phyloP scores from a whole-genome alignment of 169 alveolate genomes.

The Cryptosporidium parvum region DNA sequence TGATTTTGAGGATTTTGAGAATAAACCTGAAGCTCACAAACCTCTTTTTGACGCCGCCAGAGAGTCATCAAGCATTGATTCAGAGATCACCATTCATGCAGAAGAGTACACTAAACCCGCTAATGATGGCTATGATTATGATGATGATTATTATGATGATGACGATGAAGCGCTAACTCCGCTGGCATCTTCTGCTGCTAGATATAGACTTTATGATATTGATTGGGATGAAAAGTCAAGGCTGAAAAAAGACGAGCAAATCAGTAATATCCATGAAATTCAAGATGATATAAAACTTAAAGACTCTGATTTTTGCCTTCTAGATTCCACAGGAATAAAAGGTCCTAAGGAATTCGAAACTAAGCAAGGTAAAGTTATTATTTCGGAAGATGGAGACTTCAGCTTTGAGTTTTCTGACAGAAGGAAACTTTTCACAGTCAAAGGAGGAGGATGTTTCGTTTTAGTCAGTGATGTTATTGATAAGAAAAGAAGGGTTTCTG shows the following conservation, averaged over 20 bases:
- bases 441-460: constrained; percentile 71
- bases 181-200: constrained; percentile 27
- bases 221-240: constrained; percentile 49
- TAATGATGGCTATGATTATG: neutral
- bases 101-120: neutral
- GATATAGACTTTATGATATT: constrained; percentile 63
- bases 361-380: constrained; percentile 26
- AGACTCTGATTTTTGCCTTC: neutral
- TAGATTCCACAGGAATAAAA: constrained; percentile 63
- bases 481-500: neutral
- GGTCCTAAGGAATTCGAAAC: constrained; percentile 54
- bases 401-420: constrained; percentile 43
- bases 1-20: neutral
- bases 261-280: neutral
- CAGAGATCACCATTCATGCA: neutral
- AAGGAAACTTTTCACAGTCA: constrained; percentile 26
- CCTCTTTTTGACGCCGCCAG: neutral
- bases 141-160: neutral
- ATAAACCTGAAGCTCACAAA: neutral
- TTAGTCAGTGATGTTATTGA: constrained; percentile 4
- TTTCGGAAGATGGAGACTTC: constrained; percentile 59
- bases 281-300: neutral
- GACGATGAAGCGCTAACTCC: constrained; percentile 28
- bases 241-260: neutral
- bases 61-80: neutral